Evolutionary conservation across 306 rosid genomes (phyloP).

Genomic region (Senna siamea): DNA sequence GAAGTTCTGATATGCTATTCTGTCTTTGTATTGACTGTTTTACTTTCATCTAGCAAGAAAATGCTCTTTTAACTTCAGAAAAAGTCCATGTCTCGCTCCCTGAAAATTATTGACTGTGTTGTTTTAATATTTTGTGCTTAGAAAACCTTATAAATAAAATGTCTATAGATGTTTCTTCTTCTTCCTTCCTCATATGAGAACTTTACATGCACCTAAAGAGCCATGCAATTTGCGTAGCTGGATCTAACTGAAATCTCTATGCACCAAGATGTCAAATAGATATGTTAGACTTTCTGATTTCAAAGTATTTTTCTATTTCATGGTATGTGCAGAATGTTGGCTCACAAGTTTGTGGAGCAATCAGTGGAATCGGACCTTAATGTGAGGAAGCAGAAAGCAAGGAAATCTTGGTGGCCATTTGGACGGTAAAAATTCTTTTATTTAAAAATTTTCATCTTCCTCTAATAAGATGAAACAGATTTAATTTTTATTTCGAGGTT

Average conservation of each 20-base stretch:
- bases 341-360: constrained; percentile 87
- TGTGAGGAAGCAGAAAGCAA: constrained; percentile 58
- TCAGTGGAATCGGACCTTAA: constrained; percentile 59
- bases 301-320: constrained; percentile 17
- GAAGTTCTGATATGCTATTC: too few species aligned
- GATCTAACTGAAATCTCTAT: constrained; percentile 31
- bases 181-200: constrained; percentile 12
- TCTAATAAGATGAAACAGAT: not conserved
- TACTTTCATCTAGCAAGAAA: constrained; percentile 11
- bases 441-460: constrained; percentile 23
- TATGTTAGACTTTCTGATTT: constrained; percentile 32
- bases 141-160: constrained; percentile 14
- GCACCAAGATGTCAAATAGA: constrained; percentile 19
- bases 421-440: constrained; percentile 65
- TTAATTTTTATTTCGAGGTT: constrained; percentile 37
- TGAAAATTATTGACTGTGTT: constrained; percentile 24
- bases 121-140: constrained; percentile 14
- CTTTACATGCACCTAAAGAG: constrained; percentile 17
- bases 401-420: constrained; percentile 87
- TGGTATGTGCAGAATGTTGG: constrained; percentile 75
- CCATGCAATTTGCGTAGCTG: constrained; percentile 12
- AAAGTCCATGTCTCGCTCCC: constrained; percentile 1
- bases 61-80: constrained; percentile 13
- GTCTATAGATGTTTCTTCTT: constrained; percentile 6
- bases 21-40: too few species aligned